Conservation (phyloP, 768 basidiomycete genomes). For the Leccinum uliginosum region DNA sequence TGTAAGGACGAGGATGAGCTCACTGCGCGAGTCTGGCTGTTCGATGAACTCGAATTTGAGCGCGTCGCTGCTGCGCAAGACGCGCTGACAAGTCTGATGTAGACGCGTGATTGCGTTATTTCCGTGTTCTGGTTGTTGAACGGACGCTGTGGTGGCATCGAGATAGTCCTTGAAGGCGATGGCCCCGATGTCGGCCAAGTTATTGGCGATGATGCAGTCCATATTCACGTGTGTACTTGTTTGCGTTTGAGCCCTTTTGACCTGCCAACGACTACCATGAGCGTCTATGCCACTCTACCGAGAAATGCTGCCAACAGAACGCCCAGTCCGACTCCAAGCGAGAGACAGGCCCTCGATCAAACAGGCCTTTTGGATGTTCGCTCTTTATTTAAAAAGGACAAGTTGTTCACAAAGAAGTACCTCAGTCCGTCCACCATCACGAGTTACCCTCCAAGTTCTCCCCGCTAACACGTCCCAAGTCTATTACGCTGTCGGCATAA, state of each 20-base stretch:
- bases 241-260: background rate
- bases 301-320: slow-evolving; percentile 33
- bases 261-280: background rate
- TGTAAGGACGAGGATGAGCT: background rate
- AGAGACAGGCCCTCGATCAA: slow-evolving; percentile 40
- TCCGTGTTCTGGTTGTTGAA: background rate
- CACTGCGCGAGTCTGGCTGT: slow-evolving; percentile 35
- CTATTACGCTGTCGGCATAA: slow-evolving; percentile 46
- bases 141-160: background rate
- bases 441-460: background rate
- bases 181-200: slow-evolving; percentile 27
- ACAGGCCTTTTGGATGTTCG: slow-evolving; percentile 45
- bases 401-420: slow-evolving; percentile 55
- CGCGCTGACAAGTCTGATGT: slow-evolving; percentile 39
- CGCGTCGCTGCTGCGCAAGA: slow-evolving; percentile 37
- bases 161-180: slow-evolving; percentile 28
- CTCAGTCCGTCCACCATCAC: slow-evolving; percentile 41
- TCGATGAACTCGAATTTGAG: slow-evolving; percentile 49
- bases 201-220: slow-evolving; percentile 27
- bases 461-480: slow-evolving; percentile 21
- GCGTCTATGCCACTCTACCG: background rate
- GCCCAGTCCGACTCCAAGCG: slow-evolving; percentile 64
- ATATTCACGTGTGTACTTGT: no score
- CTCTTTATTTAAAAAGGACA: slow-evolving; percentile 39
- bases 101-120: slow-evolving; percentile 32